A percentile compares a stretch with the other conserved stretches of the same genome.
These are phyloP conservation scores for Pezicula radicicola DNA, from an alignment of 2,329 filamentous ascomycete genomes.

Conservation along the genomic window DNA sequence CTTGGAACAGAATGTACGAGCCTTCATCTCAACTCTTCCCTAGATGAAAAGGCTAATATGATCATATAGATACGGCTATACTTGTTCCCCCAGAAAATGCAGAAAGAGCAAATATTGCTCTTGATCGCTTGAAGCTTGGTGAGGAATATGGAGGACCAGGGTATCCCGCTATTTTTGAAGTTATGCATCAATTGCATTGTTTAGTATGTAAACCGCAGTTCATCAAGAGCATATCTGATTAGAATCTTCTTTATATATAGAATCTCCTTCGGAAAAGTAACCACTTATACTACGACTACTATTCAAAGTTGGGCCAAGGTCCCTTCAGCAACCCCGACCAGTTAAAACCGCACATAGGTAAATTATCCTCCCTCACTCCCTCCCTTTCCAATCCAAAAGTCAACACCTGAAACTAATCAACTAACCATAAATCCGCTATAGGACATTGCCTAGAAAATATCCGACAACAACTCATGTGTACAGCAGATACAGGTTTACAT, in stretches of 20 bases:
- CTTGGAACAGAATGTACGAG: background rate
- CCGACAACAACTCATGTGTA: conserved; percentile 1
- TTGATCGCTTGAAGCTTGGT: background rate
- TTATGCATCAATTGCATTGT: background rate
- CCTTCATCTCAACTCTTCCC: background rate
- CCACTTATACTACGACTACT: background rate
- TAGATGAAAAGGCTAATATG: background rate
- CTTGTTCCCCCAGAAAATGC: background rate
- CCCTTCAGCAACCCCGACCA: background rate
- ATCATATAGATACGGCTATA: background rate
- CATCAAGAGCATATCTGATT: background rate
- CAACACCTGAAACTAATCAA: too few species aligned
- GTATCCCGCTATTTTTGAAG: background rate
- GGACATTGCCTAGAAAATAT: background rate
- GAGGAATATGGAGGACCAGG: background rate
- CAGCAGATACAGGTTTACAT: background rate
- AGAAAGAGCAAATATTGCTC: background rate
- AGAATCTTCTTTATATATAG: background rate
- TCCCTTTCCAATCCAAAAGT: too few species aligned
- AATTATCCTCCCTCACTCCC: background rate
- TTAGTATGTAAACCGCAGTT: background rate
- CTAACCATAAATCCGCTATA: background rate
- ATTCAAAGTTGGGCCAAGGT: background rate
- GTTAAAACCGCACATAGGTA: background rate
- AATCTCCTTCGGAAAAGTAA: background rate